phyloP scores from a whole-genome alignment of 495 filamentous ascomycete species.

The Penicillium pulvis region DNA sequence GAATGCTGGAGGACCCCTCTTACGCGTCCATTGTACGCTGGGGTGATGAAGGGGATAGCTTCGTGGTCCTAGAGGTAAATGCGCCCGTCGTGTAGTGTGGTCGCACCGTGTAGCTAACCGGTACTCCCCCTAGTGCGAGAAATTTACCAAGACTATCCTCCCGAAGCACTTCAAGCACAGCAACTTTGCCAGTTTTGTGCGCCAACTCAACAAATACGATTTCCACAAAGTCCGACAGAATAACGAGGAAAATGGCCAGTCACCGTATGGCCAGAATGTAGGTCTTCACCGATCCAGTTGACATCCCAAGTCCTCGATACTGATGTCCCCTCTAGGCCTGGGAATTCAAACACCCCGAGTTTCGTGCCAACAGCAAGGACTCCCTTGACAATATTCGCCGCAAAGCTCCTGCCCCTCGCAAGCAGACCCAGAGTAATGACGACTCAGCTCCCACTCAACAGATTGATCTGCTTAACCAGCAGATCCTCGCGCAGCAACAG shows the following conservation, averaged over 20 bases:
- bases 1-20: constrained; percentile 95
- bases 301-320: constrained; percentile 5
- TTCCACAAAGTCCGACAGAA: constrained; percentile 99
- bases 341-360: constrained; percentile 99
- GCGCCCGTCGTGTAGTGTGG: constrained; percentile 15
- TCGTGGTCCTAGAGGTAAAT: constrained; percentile 92
- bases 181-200: constrained; percentile 98
- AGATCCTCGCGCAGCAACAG: constrained; percentile 86
- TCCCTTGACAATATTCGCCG: constrained; percentile 94
- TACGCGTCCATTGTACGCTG: constrained; percentile 93
- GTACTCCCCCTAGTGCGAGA: constrained; percentile 71
- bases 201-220: constrained; percentile 98
- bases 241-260: constrained; percentile 88
- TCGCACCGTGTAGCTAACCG: constrained; percentile 17
- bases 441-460: constrained; percentile 84
- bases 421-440: constrained; percentile 62
- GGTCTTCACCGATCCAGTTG: constrained; percentile 25
- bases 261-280: constrained; percentile 90
- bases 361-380: constrained; percentile 93
- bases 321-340: constrained; percentile 64
- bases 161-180: constrained; percentile 99
- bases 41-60: constrained; percentile 93
- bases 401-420: constrained; percentile 92
- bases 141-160: constrained; percentile 95
- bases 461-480: constrained; percentile 84